Conservation (phyloP, 192 early-diverging fungal genomes). For the Fimicolochytrium jonesii region DNA sequence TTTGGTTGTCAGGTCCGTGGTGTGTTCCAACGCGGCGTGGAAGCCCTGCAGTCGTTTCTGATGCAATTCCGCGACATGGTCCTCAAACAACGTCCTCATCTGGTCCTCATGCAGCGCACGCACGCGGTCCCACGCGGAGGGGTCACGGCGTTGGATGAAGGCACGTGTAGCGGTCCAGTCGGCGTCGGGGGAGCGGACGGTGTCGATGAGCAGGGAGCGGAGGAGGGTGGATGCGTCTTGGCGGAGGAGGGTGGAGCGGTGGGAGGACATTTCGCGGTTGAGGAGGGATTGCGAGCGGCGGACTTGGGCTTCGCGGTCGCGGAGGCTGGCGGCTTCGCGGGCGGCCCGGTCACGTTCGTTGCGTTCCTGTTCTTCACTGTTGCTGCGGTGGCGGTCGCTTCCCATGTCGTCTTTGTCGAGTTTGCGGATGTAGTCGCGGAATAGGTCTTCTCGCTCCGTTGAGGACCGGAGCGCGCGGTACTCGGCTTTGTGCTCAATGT, state of each 20-base stretch:
- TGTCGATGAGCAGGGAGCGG: conserved; percentile 46
- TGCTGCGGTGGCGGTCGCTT: neutral
- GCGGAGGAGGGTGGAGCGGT: conserved; percentile 24
- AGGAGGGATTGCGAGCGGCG: conserved; percentile 35
- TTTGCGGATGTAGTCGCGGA: conserved; percentile 57
- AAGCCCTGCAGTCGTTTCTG: conserved; percentile 39
- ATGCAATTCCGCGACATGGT: conserved; percentile 36
- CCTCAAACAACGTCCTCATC: conserved; percentile 33
- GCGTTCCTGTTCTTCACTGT: conserved; percentile 13
- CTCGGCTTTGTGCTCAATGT: conserved; percentile 63
- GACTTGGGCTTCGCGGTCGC: conserved; percentile 54
- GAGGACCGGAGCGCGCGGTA: conserved; percentile 62
- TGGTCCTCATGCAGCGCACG: conserved; percentile 28
- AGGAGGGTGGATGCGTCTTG: conserved; percentile 45
- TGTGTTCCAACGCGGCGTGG: conserved; percentile 35
- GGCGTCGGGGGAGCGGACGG: conserved; percentile 43
- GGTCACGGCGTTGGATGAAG: conserved; percentile 42
- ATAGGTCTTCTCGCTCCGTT: conserved; percentile 63
- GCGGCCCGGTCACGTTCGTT: conserved; percentile 38
- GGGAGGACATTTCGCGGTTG: conserved; percentile 33
- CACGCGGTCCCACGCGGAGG: conserved; percentile 36
- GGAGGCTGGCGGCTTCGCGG: conserved; percentile 51
- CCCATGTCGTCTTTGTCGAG: conserved; percentile 31
- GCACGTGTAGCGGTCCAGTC: conserved; percentile 29
- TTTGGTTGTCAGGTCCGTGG: conserved; percentile 38